Evolutionary conservation across 495 filamentous ascomycete genomes (phyloP), one percentile per base, ranked within the genome.

Genomic region (Cudoniella acicularis): DNA sequence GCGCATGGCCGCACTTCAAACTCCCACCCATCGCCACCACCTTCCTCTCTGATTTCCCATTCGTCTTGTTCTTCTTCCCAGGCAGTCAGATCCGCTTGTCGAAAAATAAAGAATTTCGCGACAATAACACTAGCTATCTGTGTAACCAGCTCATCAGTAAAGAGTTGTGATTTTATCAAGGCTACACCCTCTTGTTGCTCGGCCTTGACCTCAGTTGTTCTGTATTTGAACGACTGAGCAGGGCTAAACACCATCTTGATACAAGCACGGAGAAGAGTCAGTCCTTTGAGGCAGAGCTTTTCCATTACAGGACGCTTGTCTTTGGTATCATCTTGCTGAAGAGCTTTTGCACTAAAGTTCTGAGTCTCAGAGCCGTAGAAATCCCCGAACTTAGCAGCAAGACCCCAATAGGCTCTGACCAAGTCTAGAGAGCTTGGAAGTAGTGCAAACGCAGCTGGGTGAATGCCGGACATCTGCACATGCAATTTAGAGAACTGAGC

Each of bases 401-500:
- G 76, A 20, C 78, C 80, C 94, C 94, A 97, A 68, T 96, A 98
- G 13, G 85, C 81, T 46, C 79, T 82, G 18, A 89, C 83, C 10
- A 98, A 81, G 11, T 80, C 73, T 3, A 93, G 74, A 26, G 90
- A 90, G 59, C 89, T 83, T 1, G 91, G 89, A 4, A 98, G 79
- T 11, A 89, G 71, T 0, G 86, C 86, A 72, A 96, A 98, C 24
- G 89, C 86, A 3, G 86, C 85, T 10, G 91, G 86, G 66, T 93
- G 90, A 10, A 72, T 69, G 50, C 77, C 78, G 3, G 87, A 83
- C 87, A 97, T 93, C 42, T 91, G 84, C 21, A 94, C 76, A 70
- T 97, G 92, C 9, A 98, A 77, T 72, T 98, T 98, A 10, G 93
- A 85, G 48, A 96, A 84, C 68, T 96, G 93, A 50, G 95, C 67